Conservation (phyloP, 108 stramenopile species). For the Cyclotella atomus region DNA sequence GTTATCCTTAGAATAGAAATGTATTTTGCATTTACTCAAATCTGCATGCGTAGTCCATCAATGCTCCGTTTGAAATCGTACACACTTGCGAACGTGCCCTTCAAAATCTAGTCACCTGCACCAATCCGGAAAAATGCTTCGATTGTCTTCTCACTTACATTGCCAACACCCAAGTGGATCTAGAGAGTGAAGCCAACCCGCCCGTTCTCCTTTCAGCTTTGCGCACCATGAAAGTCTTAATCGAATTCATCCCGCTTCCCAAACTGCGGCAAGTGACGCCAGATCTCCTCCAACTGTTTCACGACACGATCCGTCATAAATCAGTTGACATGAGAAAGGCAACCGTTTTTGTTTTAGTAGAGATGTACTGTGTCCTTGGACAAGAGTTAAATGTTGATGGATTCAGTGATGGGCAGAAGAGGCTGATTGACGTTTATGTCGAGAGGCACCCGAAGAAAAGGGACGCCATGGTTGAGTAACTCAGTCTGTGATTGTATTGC, state of each 20-base stretch:
- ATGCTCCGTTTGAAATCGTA: constrained; percentile 55
- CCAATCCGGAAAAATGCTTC: constrained; percentile 46
- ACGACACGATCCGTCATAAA: constrained; percentile 20
- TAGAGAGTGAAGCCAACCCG: constrained; percentile 23
- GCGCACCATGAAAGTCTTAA: constrained; percentile 36
- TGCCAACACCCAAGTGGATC: constrained; percentile 12
- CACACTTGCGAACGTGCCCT: constrained; percentile 60
- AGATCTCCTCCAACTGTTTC: constrained; percentile 33
- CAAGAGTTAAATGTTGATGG: constrained; percentile 41
- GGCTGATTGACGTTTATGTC: constrained; percentile 51
- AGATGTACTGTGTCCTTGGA: constrained; percentile 48
- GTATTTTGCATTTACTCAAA: no score
- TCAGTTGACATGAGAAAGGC: constrained; percentile 56
- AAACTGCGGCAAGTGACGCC: constrained; percentile 29
- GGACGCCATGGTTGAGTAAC: constrained; percentile 2
- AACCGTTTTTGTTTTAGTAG: constrained; percentile 49
- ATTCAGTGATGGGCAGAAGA: constrained; percentile 42
- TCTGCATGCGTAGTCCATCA: constrained; percentile 55
- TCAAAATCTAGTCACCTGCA: constrained; percentile 43
- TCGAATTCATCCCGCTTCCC: constrained; percentile 30
- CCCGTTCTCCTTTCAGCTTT: constrained; percentile 42
- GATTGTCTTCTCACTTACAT: constrained; percentile 39
- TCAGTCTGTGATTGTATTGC: no score
- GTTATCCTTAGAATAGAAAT: background rate
- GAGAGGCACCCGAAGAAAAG: constrained; percentile 40